Evolutionary conservation across 2,329 filamentous ascomycete species (phyloP).

Genomic region (Hypoxylon sp.): DNA sequence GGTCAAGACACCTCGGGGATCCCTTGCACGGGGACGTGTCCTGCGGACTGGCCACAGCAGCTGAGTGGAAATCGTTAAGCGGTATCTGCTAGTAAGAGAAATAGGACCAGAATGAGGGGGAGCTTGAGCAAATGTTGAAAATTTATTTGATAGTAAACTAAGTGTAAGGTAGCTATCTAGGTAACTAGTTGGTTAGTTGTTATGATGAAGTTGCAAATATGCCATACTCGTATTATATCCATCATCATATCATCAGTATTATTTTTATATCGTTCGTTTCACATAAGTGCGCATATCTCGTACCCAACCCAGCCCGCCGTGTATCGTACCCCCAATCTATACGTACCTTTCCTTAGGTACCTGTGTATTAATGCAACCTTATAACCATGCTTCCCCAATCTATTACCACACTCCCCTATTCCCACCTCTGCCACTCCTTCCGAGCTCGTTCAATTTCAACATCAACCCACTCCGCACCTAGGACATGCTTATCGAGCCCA

Average conservation of each 20-base stretch:
- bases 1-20: constrained; percentile 48
- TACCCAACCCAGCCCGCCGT: constrained; percentile 12
- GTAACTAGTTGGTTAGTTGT: too few species aligned
- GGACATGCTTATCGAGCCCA: constrained; percentile 50
- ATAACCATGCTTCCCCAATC: too few species aligned
- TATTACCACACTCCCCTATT: constrained; percentile 53
- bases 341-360: too few species aligned
- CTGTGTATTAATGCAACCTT: too few species aligned
- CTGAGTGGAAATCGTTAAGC: constrained; percentile 43
- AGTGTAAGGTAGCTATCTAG: too few species aligned
- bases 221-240: constrained; percentile 25
- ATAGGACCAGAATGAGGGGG: not conserved
- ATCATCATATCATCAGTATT: too few species aligned
- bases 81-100: not conserved
- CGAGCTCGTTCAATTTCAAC: constrained; percentile 58
- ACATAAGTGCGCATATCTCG: constrained; percentile 25
- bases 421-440: constrained; percentile 66
- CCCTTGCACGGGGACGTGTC: constrained; percentile 50
- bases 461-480: constrained; percentile 51
- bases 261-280: constrained; percentile 20
- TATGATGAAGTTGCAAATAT: not conserved
- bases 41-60: constrained; percentile 51
- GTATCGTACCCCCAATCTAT: too few species aligned
- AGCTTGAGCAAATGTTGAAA: not conserved
- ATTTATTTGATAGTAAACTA: not conserved